phyloP scores from a whole-genome alignment of 2,329 filamentous ascomycete genomes.

The Stachybotrys chartarum region DNA sequence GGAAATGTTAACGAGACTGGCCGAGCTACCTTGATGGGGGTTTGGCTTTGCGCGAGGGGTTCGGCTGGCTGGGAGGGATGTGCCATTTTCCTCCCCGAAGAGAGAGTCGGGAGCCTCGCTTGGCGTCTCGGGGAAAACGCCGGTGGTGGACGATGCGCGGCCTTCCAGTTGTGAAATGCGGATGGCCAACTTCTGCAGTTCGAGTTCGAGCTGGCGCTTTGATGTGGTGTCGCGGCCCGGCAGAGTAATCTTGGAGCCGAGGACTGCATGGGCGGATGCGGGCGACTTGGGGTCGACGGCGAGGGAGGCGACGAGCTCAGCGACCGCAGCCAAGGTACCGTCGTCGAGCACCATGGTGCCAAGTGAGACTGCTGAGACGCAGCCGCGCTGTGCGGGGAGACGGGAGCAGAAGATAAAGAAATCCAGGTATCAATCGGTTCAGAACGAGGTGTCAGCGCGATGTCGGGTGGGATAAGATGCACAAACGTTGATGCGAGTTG shows the following conservation, averaged over 20 bases:
- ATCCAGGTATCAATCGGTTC: background rate
- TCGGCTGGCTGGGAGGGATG: constrained; percentile 33
- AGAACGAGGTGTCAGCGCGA: background rate
- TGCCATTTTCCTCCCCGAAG: constrained; percentile 49
- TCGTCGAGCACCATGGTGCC: constrained; percentile 42
- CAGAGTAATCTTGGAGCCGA: constrained; percentile 53
- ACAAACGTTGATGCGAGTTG: background rate
- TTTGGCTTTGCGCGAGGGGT: constrained; percentile 38
- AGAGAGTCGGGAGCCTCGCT: constrained; percentile 65
- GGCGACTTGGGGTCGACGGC: constrained; percentile 35
- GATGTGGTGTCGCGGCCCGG: constrained; percentile 69
- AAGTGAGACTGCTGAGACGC: constrained; percentile 17
- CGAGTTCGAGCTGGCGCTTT: constrained; percentile 74
- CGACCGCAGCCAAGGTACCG: constrained; percentile 44
- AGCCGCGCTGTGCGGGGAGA: constrained; percentile 10
- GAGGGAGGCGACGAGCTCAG: constrained; percentile 46
- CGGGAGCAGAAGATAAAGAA: background rate
- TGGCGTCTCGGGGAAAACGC: constrained; percentile 70
- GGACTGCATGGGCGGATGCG: constrained; percentile 30
- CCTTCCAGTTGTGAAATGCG: constrained; percentile 79
- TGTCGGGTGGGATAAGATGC: background rate
- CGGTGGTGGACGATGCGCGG: constrained; percentile 56
- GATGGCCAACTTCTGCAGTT: constrained; percentile 70
- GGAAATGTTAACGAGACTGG: constrained; percentile 24
- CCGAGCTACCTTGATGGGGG: constrained; percentile 31